Percentiles rank a stretch among this genome's conserved stretches.
Conservation (phyloP, 1,139 yeast species). For the Meyerozyma athensensis region DNA sequence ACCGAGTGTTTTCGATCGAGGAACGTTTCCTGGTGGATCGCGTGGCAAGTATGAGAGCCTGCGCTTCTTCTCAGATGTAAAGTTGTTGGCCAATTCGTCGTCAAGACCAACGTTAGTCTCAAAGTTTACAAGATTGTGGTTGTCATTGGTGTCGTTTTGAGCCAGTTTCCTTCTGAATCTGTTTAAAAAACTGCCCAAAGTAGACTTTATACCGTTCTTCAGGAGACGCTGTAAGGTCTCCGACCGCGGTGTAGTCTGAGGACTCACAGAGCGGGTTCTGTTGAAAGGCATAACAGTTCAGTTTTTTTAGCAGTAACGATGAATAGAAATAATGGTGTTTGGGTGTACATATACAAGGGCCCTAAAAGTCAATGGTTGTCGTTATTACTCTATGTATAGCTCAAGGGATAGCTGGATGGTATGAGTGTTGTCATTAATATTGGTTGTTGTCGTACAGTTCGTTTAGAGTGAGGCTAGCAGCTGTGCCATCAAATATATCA, state of each 20-base stretch:
- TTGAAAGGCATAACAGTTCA: background rate
- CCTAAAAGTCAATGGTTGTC: too few species aligned
- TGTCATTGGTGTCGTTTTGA: background rate
- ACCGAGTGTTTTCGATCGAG: slow-evolving; percentile 24
- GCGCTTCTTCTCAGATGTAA: slow-evolving; percentile 27
- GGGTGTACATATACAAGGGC: background rate
- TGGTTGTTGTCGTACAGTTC: slow-evolving; percentile 1
- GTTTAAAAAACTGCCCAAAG: background rate
- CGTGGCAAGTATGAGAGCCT: slow-evolving; percentile 25
- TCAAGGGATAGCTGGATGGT: background rate
- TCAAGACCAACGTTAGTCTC: slow-evolving; percentile 9
- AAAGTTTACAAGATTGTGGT: background rate
- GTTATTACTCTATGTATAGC: too few species aligned
- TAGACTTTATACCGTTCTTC: background rate
- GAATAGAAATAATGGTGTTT: background rate
- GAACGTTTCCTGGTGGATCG: slow-evolving; percentile 19
- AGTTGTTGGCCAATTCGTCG: slow-evolving; percentile 18
- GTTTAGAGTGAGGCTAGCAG: slow-evolving; percentile 27
- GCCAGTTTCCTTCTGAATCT: background rate
- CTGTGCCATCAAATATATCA: slow-evolving; percentile 28
- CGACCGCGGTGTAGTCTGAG: slow-evolving; percentile 6
- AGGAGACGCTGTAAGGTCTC: background rate
- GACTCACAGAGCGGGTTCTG: slow-evolving; percentile 11
- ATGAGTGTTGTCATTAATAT: background rate
- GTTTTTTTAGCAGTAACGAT: background rate